A percentile compares a stretch with the other conserved stretches of the same genome.
phyloP scores from a whole-genome alignment of 257 asterid species.

The Nicotiana tomentosiformis region DNA sequence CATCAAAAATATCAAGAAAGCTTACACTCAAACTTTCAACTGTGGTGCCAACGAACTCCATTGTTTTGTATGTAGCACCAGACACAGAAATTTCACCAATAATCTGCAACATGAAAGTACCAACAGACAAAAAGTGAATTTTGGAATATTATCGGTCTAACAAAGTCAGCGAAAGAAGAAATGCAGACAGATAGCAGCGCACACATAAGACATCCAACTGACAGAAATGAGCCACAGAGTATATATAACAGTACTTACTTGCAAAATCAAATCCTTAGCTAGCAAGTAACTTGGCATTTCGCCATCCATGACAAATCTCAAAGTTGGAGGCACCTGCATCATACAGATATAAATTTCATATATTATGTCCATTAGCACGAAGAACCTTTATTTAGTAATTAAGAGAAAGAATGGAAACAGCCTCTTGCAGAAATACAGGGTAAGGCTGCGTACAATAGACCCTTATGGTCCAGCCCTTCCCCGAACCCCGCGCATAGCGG shows the following conservation, averaged over 20 bases:
- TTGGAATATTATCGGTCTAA: neutral
- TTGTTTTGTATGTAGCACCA: constrained; percentile 97
- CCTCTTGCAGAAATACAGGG: too few relatives aligned
- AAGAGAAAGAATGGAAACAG: neutral
- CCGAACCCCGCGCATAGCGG: too few relatives aligned
- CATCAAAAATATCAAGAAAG: neutral
- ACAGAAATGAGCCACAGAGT: neutral
- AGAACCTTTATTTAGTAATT: too few relatives aligned
- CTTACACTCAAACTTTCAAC: constrained; percentile 89
- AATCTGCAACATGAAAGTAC: constrained; percentile 42
- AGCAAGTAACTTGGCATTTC: constrained; percentile 92
- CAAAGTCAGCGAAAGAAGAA: neutral
- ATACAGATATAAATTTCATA: constrained; percentile 10
- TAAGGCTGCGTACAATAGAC: too few relatives aligned
- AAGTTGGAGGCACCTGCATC: constrained; percentile 86
- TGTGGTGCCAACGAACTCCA: constrained; percentile 91
- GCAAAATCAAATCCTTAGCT: constrained; percentile 94
- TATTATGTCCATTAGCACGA: neutral
- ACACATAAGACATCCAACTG: neutral
- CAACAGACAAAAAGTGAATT: neutral
- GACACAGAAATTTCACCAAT: constrained; percentile 97
- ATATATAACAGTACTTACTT: constrained; percentile 40
- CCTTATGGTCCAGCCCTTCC: too few relatives aligned
- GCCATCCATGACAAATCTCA: constrained; percentile 95
- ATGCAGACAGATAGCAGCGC: neutral